Percentiles rank a stretch among this genome's conserved stretches.
Evolutionary conservation across 345 rosid genomes (phyloP).

Genomic region (Mallotus nudiflorus): DNA sequence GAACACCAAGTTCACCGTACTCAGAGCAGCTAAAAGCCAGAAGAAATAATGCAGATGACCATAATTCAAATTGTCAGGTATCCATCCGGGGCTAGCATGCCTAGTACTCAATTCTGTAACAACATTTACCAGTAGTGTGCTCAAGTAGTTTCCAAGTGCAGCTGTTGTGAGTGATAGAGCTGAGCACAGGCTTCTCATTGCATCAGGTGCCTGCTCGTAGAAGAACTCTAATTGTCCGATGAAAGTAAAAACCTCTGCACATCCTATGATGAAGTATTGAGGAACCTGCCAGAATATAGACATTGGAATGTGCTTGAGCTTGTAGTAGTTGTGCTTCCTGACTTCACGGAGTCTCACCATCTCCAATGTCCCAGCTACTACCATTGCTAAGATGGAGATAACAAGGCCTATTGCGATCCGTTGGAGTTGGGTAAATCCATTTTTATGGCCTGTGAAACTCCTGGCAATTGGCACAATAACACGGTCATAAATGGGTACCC

Average conservation of each 20-base stretch:
- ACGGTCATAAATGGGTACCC: constrained; percentile 64
- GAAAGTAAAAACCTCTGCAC: constrained; percentile 55
- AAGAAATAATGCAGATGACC: constrained; percentile 58
- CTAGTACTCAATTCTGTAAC: constrained; percentile 40
- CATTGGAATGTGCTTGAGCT: constrained; percentile 35
- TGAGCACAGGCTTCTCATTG: constrained; percentile 53
- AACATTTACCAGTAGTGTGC: constrained; percentile 47
- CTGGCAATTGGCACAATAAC: constrained; percentile 47
- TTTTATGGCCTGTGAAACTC: constrained; percentile 42
- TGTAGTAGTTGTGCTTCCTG: constrained; percentile 34
- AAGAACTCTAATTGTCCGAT: constrained; percentile 56
- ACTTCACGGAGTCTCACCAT: constrained; percentile 30
- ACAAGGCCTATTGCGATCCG: constrained; percentile 63
- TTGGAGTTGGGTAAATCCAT: constrained; percentile 62
- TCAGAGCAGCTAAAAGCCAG: constrained; percentile 48
- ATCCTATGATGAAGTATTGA: constrained; percentile 51
- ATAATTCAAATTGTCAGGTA: constrained; percentile 48
- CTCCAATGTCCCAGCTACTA: constrained; percentile 48
- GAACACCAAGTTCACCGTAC: constrained; percentile 36
- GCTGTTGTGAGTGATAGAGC: constrained; percentile 45
- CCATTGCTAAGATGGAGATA: constrained; percentile 50
- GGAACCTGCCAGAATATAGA: constrained; percentile 57
- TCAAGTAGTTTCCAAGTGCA: constrained; percentile 55
- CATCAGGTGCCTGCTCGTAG: constrained; percentile 59
- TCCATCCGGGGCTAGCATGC: constrained; percentile 55